phyloP scores from a whole-genome alignment of 176 grass and related monocot genomes.

The Oryza glumipatula region DNA sequence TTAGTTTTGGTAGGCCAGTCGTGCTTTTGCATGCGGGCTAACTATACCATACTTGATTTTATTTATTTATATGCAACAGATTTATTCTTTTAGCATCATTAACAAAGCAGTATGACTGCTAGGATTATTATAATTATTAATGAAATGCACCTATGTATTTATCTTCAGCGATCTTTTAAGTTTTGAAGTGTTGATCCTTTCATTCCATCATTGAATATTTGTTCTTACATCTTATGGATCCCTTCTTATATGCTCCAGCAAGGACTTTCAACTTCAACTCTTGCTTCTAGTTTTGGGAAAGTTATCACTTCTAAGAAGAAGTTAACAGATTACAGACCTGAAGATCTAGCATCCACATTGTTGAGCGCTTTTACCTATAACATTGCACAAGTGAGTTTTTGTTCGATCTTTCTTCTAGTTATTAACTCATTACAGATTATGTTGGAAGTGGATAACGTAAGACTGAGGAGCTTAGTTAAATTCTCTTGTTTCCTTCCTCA shows the following conservation, averaged over 20 bases:
- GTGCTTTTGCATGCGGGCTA: background rate
- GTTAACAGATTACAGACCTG: conserved; percentile 78
- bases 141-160: conserved; percentile 22
- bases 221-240: conserved; percentile 14
- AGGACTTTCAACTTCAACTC: conserved; percentile 94
- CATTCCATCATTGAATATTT: conserved; percentile 1
- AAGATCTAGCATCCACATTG: conserved; percentile 90
- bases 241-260: conserved; percentile 64
- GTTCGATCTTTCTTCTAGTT: conserved; percentile 2
- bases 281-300: conserved; percentile 99
- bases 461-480: background rate
- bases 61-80: background rate
- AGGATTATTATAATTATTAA: background rate
- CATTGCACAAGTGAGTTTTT: conserved; percentile 81
- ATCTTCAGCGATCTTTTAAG: background rate
- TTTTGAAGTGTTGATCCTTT: background rate
- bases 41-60: conserved; percentile 4
- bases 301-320: conserved; percentile 87
- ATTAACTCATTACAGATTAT: conserved; percentile 23
- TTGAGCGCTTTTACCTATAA: conserved; percentile 98
- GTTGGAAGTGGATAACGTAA: background rate
- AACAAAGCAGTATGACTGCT: conserved; percentile 8
- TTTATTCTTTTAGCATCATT: background rate
- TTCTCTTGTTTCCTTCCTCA: conserved; percentile 23
- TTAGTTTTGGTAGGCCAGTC: background rate